Base-by-base conservation (phyloP, 1,139 yeast species). In the Yamadazyma friedrichii region DNA sequence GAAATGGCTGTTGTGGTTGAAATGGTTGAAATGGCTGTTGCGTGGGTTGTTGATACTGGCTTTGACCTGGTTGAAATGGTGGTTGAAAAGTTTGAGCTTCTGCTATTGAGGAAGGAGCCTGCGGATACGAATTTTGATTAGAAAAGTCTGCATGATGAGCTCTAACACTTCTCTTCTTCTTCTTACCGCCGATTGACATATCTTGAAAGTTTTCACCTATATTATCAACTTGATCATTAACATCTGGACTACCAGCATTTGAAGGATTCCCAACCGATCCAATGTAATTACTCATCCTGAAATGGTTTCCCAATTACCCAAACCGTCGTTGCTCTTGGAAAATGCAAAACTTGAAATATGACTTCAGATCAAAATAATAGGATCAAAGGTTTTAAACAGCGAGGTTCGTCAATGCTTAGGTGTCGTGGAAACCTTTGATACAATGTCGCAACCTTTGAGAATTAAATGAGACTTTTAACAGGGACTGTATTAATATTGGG, bases 161-260 rank as follows among this genome's bases (percentile, higher is more conserved):
- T 46, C 81, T 61, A 9, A 64, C 71, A 4, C 74, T 58, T 48
- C 78, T 58, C 52, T 72, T 75, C 48, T 70, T 69, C 36, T 44
- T 45, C 33, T 36, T 35, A 9, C 31, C 35, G n/a, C 22, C 39
- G 13, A 46, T n/a, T 11, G 41, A 12, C 16, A 48, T 35, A 22
- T 35, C 32, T 28, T 33, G 43, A 22, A 29, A 27, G 10, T 17
- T 32, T 28, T 15, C 31, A 28, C 9, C 15, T 4, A 12, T 15
- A 10, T 15, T 15, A 10, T 28, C 9, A 10, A n/a, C 20, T n/a
- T 20, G n/a, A 25, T 24, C 36, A 25, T 33, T 25, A 6, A 10
- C 24, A 33, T 5, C 24, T 5, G 15, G n/a, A 6, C 8, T 5
- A 20, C 24, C 8, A 20, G 24, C 24, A 20, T 20, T 20, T 5